Evolutionary conservation across 208 protist species (phyloP).

Genomic region (Giardia duodenalis): DNA sequence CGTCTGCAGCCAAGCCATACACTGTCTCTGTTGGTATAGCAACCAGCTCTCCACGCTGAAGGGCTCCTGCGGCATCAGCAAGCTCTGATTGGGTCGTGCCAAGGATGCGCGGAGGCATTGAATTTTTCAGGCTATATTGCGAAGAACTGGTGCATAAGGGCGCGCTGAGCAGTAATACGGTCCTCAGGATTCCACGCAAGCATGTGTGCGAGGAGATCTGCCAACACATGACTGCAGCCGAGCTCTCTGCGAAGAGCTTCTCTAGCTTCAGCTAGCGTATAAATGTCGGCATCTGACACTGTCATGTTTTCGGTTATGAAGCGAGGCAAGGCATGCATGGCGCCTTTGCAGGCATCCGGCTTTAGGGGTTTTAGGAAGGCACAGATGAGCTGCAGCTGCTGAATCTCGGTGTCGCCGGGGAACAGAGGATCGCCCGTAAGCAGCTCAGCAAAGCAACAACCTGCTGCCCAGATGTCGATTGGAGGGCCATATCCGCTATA

Average conservation of each 20-base stretch:
- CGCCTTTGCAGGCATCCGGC: background rate
- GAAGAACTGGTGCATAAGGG: background rate
- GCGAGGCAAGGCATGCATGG: background rate
- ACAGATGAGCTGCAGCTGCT: background rate
- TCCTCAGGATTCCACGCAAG: background rate
- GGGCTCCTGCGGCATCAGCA: background rate
- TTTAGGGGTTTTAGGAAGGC: background rate
- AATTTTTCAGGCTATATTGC: too few relatives aligned
- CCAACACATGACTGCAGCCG: background rate
- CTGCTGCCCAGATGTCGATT: slow-evolving; percentile 30
- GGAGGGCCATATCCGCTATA: background rate
- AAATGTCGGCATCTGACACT: background rate
- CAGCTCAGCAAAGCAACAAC: slow-evolving; percentile 31
- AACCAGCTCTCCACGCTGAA: slow-evolving; percentile 34
- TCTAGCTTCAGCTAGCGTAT: background rate
- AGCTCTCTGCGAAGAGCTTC: background rate
- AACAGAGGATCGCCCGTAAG: background rate
- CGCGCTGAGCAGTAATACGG: background rate
- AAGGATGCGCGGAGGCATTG: slow-evolving; percentile 23
- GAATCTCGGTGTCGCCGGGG: background rate
- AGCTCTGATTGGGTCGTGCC: background rate
- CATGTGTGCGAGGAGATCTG: background rate
- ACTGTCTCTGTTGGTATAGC: slow-evolving; percentile 44
- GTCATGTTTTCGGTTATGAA: background rate
- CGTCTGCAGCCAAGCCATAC: slow-evolving; percentile 40